These are phyloP conservation scores for Scedosporium dehoogii DNA, from an alignment of 2,329 filamentous ascomycete genomes.

Conservation along the genomic window DNA sequence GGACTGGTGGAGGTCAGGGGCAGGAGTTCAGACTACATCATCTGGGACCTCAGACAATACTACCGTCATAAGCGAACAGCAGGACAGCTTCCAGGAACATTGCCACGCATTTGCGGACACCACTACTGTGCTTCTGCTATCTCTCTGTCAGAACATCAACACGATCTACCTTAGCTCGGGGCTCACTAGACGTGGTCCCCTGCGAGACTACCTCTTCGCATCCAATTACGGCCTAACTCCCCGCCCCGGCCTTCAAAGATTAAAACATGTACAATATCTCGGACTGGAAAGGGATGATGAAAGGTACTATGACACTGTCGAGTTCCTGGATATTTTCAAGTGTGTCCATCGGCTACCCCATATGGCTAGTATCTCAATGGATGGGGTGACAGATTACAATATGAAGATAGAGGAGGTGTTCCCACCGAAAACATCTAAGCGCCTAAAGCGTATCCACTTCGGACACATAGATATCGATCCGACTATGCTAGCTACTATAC, in stretches of 20 bases:
- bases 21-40: too few relatives aligned
- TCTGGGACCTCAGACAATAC: not conserved
- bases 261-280: not conserved
- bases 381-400: conserved; percentile 9
- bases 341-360: conserved; percentile 10
- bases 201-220: conserved; percentile 5
- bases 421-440: conserved; percentile 1
- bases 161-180: not conserved
- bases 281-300: not conserved
- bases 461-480: conserved; percentile 6
- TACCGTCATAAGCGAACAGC: not conserved
- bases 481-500: conserved; percentile 7
- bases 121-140: not conserved
- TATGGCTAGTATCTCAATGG: conserved; percentile 5
- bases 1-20: not conserved
- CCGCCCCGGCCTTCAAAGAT: conserved; percentile 1
- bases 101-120: not conserved
- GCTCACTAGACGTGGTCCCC: not conserved
- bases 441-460: conserved; percentile 9
- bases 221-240: conserved; percentile 7
- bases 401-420: not conserved
- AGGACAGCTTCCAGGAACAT: not conserved
- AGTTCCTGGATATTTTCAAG: conserved; percentile 5
- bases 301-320: not conserved
- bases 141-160: conserved; percentile 1